These are phyloP conservation scores for Lichtheimia ramosa DNA, from an alignment of 371 early-diverging fungal genomes.

Conservation along the genomic window DNA sequence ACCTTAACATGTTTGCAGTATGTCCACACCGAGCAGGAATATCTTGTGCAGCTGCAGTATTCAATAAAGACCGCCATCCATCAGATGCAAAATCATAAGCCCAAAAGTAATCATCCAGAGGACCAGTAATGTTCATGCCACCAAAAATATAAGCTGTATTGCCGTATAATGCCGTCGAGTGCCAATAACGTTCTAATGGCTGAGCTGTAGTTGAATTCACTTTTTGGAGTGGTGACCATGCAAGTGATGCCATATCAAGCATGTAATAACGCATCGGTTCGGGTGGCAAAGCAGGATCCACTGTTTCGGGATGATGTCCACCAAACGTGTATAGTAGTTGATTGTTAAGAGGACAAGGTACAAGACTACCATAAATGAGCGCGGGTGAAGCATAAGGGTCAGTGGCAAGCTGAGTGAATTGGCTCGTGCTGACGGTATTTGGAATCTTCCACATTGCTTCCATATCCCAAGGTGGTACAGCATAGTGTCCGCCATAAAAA, in stretches of 20 bases:
- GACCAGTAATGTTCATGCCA: slow-evolving; percentile 30
- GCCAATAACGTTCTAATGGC: slow-evolving; percentile 34
- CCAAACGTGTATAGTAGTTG: slow-evolving; percentile 27
- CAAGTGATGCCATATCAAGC: slow-evolving; percentile 7
- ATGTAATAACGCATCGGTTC: slow-evolving; percentile 30
- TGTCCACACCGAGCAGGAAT: slow-evolving; percentile 28
- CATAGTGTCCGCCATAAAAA: slow-evolving; percentile 34
- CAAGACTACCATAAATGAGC: slow-evolving; percentile 22
- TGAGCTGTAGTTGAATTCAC: not conserved
- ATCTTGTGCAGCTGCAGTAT: not conserved
- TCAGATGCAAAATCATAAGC: slow-evolving; percentile 17
- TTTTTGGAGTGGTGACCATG: slow-evolving; percentile 33
- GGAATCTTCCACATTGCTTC: slow-evolving; percentile 31
- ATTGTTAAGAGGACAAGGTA: slow-evolving; percentile 1
- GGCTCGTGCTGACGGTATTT: slow-evolving; percentile 1
- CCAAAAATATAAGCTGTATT: slow-evolving; percentile 22
- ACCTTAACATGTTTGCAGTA: slow-evolving; percentile 33
- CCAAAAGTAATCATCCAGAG: slow-evolving; percentile 24
- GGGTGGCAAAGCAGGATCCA: slow-evolving; percentile 7
- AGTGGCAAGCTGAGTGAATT: slow-evolving; percentile 23
- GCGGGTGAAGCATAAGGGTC: slow-evolving; percentile 33
- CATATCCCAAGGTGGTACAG: slow-evolving; percentile 30
- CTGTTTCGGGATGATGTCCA: slow-evolving; percentile 23
- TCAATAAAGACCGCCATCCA: slow-evolving; percentile 13
- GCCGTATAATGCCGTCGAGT: slow-evolving; percentile 13